These are phyloP conservation scores for Ascobolus immersus DNA, from an alignment of 495 filamentous ascomycete genomes.

Conservation along the genomic window DNA sequence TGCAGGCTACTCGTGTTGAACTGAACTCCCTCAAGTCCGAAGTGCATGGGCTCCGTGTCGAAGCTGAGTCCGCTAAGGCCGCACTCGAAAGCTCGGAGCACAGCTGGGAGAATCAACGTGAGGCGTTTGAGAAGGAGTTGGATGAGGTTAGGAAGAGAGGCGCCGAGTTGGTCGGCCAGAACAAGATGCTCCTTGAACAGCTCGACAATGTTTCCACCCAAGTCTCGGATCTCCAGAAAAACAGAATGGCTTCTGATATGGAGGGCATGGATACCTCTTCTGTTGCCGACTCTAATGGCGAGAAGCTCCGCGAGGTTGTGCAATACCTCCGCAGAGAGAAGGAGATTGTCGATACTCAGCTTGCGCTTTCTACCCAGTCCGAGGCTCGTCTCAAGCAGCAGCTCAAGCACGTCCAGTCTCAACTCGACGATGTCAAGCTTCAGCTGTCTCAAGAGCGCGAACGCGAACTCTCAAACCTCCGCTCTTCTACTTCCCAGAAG, in stretches of 20 bases:
- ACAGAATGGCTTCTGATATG: conserved; percentile 32
- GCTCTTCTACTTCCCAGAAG: conserved; percentile 48
- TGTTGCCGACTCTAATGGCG: conserved; percentile 20
- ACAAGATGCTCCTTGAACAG: conserved; percentile 66
- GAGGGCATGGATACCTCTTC: conserved; percentile 24
- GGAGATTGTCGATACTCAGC: conserved; percentile 88
- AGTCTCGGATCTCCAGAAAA: conserved; percentile 50
- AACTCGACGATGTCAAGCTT: conserved; percentile 63
- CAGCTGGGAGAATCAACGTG: conserved; percentile 60
- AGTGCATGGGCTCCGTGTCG: conserved; percentile 38
- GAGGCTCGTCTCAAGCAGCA: conserved; percentile 69
- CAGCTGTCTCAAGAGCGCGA: conserved; percentile 72
- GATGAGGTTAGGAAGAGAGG: conserved; percentile 47
- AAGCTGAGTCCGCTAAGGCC: conserved; percentile 56
- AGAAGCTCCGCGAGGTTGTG: conserved; percentile 67
- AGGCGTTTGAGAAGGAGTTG: conserved; percentile 61
- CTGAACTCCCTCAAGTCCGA: conserved; percentile 58
- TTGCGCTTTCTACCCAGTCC: conserved; percentile 66
- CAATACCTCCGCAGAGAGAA: conserved; percentile 83
- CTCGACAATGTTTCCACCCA: conserved; percentile 58
- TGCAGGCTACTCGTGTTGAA: conserved; percentile 54
- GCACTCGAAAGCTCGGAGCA: conserved; percentile 56
- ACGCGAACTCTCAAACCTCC: conserved; percentile 42
- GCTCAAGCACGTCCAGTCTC: conserved; percentile 55
- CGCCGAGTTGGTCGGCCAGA: conserved; percentile 61